Evolutionary conservation across 2,329 filamentous ascomycete genomes (phyloP).

Genomic region (Fusarium anthophilum): DNA sequence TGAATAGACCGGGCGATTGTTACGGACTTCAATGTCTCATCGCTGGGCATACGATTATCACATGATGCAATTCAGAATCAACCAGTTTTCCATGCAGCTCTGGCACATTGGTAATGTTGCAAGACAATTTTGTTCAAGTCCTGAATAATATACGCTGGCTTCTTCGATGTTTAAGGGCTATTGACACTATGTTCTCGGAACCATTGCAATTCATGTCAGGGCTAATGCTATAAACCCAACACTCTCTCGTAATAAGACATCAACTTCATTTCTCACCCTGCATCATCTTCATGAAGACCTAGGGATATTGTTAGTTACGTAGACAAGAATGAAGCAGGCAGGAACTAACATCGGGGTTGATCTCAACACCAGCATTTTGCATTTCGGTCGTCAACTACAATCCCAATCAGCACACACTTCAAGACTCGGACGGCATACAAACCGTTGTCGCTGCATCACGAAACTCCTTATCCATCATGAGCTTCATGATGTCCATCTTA

Average conservation of each 20-base stretch:
- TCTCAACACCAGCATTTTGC: conserved; percentile 35
- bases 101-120: neutral
- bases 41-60: neutral
- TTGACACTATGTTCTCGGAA: neutral
- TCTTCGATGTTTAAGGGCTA: neutral
- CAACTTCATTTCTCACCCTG: neutral
- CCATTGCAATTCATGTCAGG: neutral
- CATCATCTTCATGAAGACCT: conserved; percentile 34
- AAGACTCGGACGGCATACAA: fast-evolving
- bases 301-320: neutral
- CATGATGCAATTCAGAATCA: neutral
- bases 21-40: neutral
- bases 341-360: conserved; percentile 26
- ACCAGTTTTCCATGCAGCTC: neutral
- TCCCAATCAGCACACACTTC: neutral
- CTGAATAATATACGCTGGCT: neutral
- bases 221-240: neutral
- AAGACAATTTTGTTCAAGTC: neutral
- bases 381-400: conserved; percentile 31
- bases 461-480: conserved; percentile 40
- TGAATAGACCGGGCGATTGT: too few species aligned
- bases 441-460: conserved; percentile 33
- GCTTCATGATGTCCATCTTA: conserved; percentile 38
- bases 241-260: fast-evolving
- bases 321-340: too few species aligned